A percentile compares a stretch with the other conserved stretches of the same genome.
Conservation (phyloP, 139 green algal species). For the Closterium sp. region DNA sequence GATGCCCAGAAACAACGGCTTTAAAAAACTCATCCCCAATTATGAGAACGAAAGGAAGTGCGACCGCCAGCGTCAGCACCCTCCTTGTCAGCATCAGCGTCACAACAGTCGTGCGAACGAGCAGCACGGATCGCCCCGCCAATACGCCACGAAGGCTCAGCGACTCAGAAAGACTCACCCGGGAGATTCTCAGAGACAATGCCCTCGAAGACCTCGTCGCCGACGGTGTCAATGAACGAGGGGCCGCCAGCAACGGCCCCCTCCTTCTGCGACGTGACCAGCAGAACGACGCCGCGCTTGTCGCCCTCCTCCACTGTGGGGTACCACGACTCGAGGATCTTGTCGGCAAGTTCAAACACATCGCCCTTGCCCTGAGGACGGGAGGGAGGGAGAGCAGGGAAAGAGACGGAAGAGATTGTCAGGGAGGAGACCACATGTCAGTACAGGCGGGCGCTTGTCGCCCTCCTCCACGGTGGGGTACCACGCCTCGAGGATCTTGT, state of each 20-base stretch:
- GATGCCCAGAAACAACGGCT: too few species aligned
- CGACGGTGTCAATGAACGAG: slow-evolving; percentile 76
- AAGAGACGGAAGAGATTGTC: neutral
- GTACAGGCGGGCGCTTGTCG: slow-evolving; percentile 85
- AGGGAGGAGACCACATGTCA: slow-evolving; percentile 52
- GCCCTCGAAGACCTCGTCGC: slow-evolving; percentile 91
- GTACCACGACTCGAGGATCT: slow-evolving; percentile 58
- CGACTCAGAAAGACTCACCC: slow-evolving; percentile 53
- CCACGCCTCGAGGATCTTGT: slow-evolving; percentile 55
- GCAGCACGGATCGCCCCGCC: too few species aligned
- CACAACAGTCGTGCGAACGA: too few species aligned
- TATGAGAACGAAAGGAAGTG: too few species aligned
- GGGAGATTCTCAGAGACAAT: slow-evolving; percentile 92
- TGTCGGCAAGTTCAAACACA: slow-evolving; percentile 55
- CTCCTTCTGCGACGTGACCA: slow-evolving; percentile 93
- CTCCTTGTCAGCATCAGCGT: too few species aligned
- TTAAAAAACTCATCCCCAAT: too few species aligned
- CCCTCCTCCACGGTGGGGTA: slow-evolving; percentile 56
- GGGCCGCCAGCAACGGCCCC: slow-evolving; percentile 86
- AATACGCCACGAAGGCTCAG: too few species aligned
- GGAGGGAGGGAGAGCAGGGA: neutral
- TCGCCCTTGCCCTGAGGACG: slow-evolving; percentile 41
- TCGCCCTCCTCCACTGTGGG: slow-evolving; percentile 56
- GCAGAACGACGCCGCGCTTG: slow-evolving; percentile 89
- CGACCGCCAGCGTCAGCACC: too few species aligned